phyloP scores from a whole-genome alignment of 31 red algal species.

The Porphyra umbilicalis region DNA sequence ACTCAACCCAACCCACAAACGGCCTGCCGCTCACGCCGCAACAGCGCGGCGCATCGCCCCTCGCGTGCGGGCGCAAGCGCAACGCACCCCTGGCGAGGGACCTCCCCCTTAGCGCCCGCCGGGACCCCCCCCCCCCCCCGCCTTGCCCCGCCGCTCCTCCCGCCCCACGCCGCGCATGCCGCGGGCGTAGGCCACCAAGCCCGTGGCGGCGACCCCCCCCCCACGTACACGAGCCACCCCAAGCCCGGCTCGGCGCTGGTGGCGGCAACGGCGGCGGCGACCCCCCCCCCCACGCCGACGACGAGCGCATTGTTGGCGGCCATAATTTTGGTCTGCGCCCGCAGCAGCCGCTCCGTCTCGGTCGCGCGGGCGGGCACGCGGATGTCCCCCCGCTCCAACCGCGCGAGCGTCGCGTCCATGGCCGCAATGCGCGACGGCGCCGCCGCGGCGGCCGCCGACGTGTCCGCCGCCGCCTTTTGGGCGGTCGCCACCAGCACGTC shows the following conservation, averaged over 20 bases:
- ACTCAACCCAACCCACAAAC: too few species aligned
- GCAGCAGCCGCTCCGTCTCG: slow-evolving; percentile 73
- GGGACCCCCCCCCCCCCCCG: not conserved
- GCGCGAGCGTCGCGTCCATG: slow-evolving; percentile 56
- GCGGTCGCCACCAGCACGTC: slow-evolving; percentile 21
- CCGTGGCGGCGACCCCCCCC: not conserved
- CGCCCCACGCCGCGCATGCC: not conserved
- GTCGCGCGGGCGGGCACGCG: slow-evolving; percentile 44
- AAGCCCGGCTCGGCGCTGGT: not conserved
- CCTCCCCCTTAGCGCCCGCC: too few species aligned
- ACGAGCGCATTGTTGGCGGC: slow-evolving; percentile 34
- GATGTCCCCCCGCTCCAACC: slow-evolving; percentile 68
- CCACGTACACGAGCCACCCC: not conserved
- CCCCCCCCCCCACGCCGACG: slow-evolving; percentile 25
- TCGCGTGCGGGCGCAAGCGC: too few species aligned
- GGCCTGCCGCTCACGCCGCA: too few species aligned
- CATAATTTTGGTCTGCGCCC: slow-evolving; percentile 51
- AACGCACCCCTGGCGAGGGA: too few species aligned
- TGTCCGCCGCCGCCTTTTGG: slow-evolving; percentile 20
- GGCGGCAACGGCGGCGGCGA: slow-evolving; percentile 24
- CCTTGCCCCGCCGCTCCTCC: not conserved
- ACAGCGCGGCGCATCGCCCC: too few species aligned
- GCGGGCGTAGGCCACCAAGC: not conserved
- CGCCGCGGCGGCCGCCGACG: slow-evolving; percentile 26
- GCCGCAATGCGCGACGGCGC: slow-evolving; percentile 45